A percentile compares a stretch with the other conserved stretches of the same genome.
Evolutionary conservation across 228 moss, liverwort and hornwort species (phyloP).

Genomic region (Sphagnum fallax): DNA sequence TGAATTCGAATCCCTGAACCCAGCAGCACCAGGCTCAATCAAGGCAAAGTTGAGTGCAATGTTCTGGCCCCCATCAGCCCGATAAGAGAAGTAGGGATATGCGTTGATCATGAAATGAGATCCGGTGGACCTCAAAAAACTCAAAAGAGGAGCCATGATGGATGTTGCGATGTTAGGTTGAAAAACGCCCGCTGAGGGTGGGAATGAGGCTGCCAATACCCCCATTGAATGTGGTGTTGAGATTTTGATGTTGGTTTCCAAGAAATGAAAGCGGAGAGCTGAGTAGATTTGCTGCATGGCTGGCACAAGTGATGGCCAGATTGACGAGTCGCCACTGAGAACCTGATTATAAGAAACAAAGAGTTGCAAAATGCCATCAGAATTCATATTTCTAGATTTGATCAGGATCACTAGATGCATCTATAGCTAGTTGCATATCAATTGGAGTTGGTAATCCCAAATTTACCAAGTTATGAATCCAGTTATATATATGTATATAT

Average conservation of each 20-base stretch:
- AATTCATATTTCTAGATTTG: too few species aligned
- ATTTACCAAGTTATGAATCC: too few species aligned
- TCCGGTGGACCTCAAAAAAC: neutral
- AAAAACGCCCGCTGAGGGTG: slow-evolving; percentile 10
- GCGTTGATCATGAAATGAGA: slow-evolving; percentile 64
- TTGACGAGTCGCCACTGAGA: neutral
- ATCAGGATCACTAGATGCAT: too few species aligned
- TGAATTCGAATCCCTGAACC: slow-evolving; percentile 41
- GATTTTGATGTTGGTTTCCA: slow-evolving; percentile 1
- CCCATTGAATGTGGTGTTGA: slow-evolving; percentile 11
- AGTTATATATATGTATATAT: too few species aligned
- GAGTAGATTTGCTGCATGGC: slow-evolving; percentile 6
- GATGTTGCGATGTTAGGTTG: neutral
- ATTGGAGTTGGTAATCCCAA: too few species aligned
- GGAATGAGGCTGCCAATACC: neutral
- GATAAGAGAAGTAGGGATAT: slow-evolving; percentile 65
- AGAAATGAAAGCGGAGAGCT: neutral
- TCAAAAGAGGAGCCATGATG: neutral
- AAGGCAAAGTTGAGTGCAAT: slow-evolving; percentile 53
- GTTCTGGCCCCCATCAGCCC: slow-evolving; percentile 42
- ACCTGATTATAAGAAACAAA: too few species aligned
- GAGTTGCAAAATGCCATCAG: too few species aligned
- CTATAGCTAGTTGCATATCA: too few species aligned
- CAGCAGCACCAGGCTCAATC: slow-evolving; percentile 19
- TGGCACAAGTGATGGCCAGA: slow-evolving; percentile 5